Percentiles rank a stretch among this genome's conserved stretches.
Evolutionary conservation across 2,329 filamentous ascomycete species (phyloP).

Genomic region (Beauveria medogensis): DNA sequence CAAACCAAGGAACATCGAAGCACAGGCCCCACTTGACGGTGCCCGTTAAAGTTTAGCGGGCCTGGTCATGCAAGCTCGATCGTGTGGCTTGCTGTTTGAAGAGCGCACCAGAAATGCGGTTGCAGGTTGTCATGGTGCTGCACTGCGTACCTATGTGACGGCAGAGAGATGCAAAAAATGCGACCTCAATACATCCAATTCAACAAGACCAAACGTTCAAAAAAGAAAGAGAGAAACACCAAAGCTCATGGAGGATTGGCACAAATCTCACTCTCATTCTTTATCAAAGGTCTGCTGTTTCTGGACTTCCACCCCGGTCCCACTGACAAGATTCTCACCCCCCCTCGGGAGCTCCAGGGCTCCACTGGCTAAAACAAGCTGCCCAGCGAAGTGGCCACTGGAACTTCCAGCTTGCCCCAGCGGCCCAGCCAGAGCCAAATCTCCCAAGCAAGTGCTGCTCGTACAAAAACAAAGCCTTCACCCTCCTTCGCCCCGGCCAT

Average conservation of each 20-base stretch:
- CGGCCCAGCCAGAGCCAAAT: no score
- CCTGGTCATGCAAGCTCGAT: not conserved
- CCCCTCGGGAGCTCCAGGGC: not conserved
- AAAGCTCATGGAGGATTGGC: no score
- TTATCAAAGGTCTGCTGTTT: not conserved
- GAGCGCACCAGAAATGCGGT: no score
- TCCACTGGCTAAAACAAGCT: constrained; percentile 3
- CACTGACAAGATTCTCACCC: not conserved
- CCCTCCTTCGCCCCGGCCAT: not conserved
- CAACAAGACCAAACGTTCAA: no score
- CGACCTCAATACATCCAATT: no score
- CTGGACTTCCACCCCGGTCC: not conserved
- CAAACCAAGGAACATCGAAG: constrained; percentile 1
- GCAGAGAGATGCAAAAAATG: no score
- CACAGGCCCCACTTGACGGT: not conserved
- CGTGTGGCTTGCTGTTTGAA: not conserved
- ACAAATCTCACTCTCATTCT: not conserved
- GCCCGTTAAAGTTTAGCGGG: not conserved
- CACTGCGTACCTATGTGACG: no score
- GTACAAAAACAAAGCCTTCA: constrained; percentile 8
- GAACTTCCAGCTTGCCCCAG: not conserved
- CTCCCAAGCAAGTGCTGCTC: not conserved
- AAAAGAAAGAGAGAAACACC: no score
- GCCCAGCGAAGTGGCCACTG: not conserved
- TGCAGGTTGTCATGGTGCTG: no score